Conservation (phyloP, 768 basidiomycete species). For the Rhodosporidiobolus odoratus region DNA sequence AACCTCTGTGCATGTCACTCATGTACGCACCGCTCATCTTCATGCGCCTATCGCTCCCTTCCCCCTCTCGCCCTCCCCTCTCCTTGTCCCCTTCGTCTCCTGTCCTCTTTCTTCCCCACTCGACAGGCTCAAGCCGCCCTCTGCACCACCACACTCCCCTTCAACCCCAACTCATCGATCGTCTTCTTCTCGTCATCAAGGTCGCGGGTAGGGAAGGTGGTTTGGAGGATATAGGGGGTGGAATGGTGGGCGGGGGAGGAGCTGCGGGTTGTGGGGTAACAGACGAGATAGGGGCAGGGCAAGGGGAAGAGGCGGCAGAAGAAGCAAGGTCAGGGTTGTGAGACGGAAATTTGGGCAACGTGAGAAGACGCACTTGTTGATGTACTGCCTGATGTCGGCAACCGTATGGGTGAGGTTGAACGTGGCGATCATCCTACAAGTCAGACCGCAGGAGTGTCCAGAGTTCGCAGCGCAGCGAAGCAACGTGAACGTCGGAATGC, state of each 20-base stretch:
- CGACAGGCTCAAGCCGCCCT: constrained; percentile 50
- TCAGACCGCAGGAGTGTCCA: not conserved
- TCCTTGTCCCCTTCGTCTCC: not conserved
- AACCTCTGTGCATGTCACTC: too few species aligned
- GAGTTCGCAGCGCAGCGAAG: not conserved
- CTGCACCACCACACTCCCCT: constrained; percentile 80
- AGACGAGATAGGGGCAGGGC: not conserved
- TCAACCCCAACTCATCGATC: constrained; percentile 65
- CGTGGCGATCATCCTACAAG: constrained; percentile 63
- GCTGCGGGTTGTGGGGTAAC: constrained; percentile 46
- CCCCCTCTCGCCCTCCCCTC: not conserved
- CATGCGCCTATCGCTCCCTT: not conserved
- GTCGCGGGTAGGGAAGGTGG: constrained; percentile 77
- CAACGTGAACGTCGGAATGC: not conserved
- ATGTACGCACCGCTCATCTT: too few species aligned
- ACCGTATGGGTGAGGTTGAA: constrained; percentile 91
- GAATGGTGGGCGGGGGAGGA: constrained; percentile 63
- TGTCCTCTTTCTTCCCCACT: not conserved
- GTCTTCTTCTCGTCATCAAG: constrained; percentile 63
- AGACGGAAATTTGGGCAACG: not conserved
- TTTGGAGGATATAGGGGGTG: constrained; percentile 69
- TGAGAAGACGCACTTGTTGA: constrained; percentile 66
- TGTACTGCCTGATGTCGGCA: constrained; percentile 73
- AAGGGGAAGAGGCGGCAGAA: not conserved
- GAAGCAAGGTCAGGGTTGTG: not conserved